Base-by-base conservation (phyloP, 192 early-diverging fungal species). In the Gaertneriomyces semiglobifer region DNA sequence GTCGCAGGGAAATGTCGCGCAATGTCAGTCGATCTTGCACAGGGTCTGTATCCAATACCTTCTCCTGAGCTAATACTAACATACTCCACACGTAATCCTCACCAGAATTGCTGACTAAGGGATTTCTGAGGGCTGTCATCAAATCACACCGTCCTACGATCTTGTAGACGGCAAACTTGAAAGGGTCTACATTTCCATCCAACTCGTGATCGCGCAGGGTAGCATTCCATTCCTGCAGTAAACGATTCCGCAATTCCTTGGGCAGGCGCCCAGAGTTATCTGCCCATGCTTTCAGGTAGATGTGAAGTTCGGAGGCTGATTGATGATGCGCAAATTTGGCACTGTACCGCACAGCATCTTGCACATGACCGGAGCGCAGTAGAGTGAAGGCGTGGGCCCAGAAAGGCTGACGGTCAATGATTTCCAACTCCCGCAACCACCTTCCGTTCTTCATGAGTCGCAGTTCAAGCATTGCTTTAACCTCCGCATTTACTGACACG, bases 11-110 rank as follows among this genome's bases (percentile, higher is more conserved):
- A 56, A 96, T 76, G 51, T 90, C 86, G 0, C 74, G 70, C 16
- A 96, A 78, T 12, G 84, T 80, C 71, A 85, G 89, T 9, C 76
- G 72, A 53, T 92, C 90, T 48, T 80, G 70, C 11, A 65, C 33
- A 46, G 71, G 46, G 10, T 73, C 73, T 19, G 60, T 64, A n/a
- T 54, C 59, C 16, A 44, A 48, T 6, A 58, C 61, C 8, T 70
- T 67, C 62, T 94, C 91, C n/a, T 82, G 78, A 10, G 91, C 72
- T 40, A 93, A 79, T 67, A 84, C 83, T 44, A 96, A 79, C 74
- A 91, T 87, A 6, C 93, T 61, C 98, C 98, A 99, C 44, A 98
- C 67, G 71, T 92, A 98, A 63, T 99, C 96, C 70, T 99, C 93
- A 3, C 86, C 88, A 7, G 92, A 83, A 45, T 82, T 82, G 12